Base-by-base conservation (phyloP, 805 yeast species). In the Metschnikowia cubensis region DNA sequence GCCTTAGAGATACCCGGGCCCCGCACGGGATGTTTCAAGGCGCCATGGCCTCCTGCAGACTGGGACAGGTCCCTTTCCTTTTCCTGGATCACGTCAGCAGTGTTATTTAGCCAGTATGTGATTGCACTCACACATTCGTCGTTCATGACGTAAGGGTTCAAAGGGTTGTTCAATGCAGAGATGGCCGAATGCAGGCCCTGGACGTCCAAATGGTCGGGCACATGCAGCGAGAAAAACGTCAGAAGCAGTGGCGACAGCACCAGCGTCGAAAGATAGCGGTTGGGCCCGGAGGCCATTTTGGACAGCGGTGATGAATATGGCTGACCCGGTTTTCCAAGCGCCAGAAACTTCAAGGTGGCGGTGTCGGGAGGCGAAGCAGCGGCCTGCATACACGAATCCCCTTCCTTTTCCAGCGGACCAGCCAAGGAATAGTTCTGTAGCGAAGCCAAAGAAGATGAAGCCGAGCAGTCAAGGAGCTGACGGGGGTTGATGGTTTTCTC, bases 81-180 rank as follows among this genome's bases (percentile, higher is more conserved):
- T 49, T 57, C 63, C 45, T 51, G 56, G 7, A 54, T 47, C 14
- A 55, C 57, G 20, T 48, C 48, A 4, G 53, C 53, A 7, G 59
- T 54, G 38, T 52, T 54, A 43, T 56, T 56, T 33, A 56, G 57
- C 76, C 76, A 71, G 50, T 62, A 61, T 15, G 66, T 60, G 29
- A 71, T 71, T 25, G 75, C 75, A 50, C 66, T 65, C 48, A 67
- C 65, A 52, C 75, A 71, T 52, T 71, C 75, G 50, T 70, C 71
- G 51, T 71, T 70, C 69, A 70, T 67, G 36, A 59, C 61, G 42
- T 51, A 55, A 13, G 52, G 50, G 29, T 52, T 52, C 29, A 48
- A 33, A 4, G 55, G 53, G 45, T 45, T 50, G 39, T 53, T 48
- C 41, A 49, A 47, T 6, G 53, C 49, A 32, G 39, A n/a, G 21